Conservation (phyloP, 1,139 yeast species). For the Sugiyamaella xylanicola region DNA sequence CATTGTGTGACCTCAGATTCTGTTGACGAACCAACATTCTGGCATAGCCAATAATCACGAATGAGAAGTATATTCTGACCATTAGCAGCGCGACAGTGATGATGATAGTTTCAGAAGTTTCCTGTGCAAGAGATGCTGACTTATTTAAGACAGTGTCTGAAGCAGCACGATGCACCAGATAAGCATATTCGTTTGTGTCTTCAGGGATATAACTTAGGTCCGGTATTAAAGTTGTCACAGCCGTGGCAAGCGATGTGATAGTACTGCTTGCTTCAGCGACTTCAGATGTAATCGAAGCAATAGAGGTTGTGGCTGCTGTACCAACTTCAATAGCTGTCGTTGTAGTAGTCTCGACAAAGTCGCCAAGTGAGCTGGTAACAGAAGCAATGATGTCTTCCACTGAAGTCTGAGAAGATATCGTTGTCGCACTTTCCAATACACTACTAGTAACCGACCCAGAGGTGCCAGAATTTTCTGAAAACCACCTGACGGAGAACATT, state of each 20-base stretch:
- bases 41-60: conserved; percentile 64
- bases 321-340: conserved; percentile 19
- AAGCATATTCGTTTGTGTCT: conserved; percentile 4
- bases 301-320: conserved; percentile 19
- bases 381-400: neutral
- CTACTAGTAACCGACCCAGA: neutral
- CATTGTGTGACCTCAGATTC: conserved; percentile 41
- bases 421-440: neutral
- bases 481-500: conserved; percentile 78
- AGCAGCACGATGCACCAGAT: conserved; percentile 11
- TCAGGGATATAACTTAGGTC: conserved; percentile 21
- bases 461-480: conserved; percentile 40
- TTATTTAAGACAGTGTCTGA: conserved; percentile 41
- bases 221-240: conserved; percentile 15
- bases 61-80: conserved; percentile 64
- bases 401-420: neutral
- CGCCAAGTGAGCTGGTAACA: neutral
- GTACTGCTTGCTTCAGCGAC: neutral
- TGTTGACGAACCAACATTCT: conserved; percentile 44
- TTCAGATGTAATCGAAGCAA: conserved; percentile 1
- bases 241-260: conserved; percentile 1
- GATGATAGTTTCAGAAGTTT: conserved; percentile 65
- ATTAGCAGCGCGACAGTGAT: conserved; percentile 57
- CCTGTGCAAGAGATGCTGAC: conserved; percentile 71
- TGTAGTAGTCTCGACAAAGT: conserved; percentile 6